Percentiles rank a stretch among this genome's conserved stretches.
Evolutionary conservation across 352 stramenopile species (phyloP).

Genomic region (Globisporangium ultimum): DNA sequence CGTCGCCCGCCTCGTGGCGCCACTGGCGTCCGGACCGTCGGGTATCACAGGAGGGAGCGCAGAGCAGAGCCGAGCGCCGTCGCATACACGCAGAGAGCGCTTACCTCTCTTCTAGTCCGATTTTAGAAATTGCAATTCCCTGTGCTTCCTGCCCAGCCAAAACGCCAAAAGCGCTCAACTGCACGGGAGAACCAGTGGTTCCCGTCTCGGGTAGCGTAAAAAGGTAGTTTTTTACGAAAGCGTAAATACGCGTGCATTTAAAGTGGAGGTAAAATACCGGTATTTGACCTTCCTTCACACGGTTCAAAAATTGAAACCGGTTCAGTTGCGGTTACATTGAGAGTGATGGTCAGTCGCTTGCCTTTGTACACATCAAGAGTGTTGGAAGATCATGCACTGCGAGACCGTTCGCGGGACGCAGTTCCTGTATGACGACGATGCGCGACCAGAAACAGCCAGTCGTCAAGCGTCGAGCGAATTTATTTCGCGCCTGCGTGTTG

Average conservation of each 20-base stretch:
- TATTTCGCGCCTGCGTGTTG: too few relatives aligned
- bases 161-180: conserved; percentile 18
- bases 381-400: too few relatives aligned
- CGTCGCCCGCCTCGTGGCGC: too few relatives aligned
- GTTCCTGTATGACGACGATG: too few relatives aligned
- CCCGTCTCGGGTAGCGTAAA: conserved; percentile 8
- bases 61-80: neutral
- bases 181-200: conserved; percentile 23
- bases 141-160: conserved; percentile 12
- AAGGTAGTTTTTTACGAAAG: conserved; percentile 12
- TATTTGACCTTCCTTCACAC: neutral
- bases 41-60: neutral
- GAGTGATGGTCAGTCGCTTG: too few relatives aligned
- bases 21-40: neutral
- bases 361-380: too few relatives aligned
- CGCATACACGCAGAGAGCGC: conserved; percentile 9
- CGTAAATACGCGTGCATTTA: conserved; percentile 12
- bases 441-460: too few relatives aligned
- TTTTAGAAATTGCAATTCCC: conserved; percentile 72
- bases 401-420: too few relatives aligned
- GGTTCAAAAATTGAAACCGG: neutral
- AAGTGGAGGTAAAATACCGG: too few relatives aligned
- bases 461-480: too few relatives aligned
- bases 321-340: too few relatives aligned
- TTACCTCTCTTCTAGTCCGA: conserved; percentile 87